Evolutionary conservation across 257 asterid species (phyloP).

Genomic region (Rehmannia glutinosa): DNA sequence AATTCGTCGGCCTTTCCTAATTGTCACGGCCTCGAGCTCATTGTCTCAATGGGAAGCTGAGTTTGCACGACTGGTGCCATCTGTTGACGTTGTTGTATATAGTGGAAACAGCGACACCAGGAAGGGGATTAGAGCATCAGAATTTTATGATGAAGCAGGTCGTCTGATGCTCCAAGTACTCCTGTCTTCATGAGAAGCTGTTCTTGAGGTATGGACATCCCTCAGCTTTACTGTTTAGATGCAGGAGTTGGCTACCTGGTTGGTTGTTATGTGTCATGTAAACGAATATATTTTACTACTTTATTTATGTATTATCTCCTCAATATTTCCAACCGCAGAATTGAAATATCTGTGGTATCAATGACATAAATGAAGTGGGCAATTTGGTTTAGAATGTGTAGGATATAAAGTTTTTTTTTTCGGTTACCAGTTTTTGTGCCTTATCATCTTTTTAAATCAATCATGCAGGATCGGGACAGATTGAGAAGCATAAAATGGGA

Average conservation of each 20-base stretch:
- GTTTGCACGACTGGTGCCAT: constrained; percentile 52
- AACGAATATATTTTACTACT: too few species aligned
- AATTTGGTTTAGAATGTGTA: constrained; percentile 9
- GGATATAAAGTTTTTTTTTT: not conserved
- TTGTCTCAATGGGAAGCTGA: constrained; percentile 63
- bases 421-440: not conserved
- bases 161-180: constrained; percentile 46
- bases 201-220: constrained; percentile 42
- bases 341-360: not conserved
- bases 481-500: constrained; percentile 49
- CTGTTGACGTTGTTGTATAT: constrained; percentile 56
- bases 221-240: constrained; percentile 5
- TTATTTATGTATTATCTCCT: not conserved
- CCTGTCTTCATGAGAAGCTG: constrained; percentile 46
- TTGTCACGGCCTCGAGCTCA: constrained; percentile 38
- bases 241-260: too few species aligned
- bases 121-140: constrained; percentile 48
- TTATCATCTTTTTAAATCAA: constrained; percentile 1
- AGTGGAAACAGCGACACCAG: constrained; percentile 45
- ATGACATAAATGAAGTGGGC: not conserved
- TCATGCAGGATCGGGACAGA: constrained; percentile 51
- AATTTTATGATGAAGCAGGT: constrained; percentile 54
- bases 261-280: too few species aligned
- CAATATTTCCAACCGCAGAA: constrained; percentile 2
- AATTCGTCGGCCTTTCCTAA: constrained; percentile 48